Base-by-base conservation (phyloP, 202 grass and related monocot genomes). In the Setaria viridis region DNA sequence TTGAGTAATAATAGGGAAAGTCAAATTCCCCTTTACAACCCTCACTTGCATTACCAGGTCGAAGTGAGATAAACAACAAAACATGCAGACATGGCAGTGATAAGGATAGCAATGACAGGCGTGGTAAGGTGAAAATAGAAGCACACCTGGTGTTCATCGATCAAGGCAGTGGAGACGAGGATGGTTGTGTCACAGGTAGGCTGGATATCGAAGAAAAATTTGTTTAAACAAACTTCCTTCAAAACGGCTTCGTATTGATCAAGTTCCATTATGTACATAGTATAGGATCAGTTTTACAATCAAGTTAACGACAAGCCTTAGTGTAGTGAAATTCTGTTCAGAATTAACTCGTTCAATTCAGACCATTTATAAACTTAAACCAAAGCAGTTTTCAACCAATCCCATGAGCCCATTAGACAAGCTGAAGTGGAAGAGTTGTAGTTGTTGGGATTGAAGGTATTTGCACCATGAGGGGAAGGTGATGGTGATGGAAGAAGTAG, bases 401-500 rank as follows among this genome's bases (percentile, higher is more conserved):
- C 71, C 16, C 48, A 74, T 54, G 25, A 34, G 48, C 71, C 14
- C 6, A 50, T 21, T 25, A 70, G 4, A 55, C 1, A 39, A 12
- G 72, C 32, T 13, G 9, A 56, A 56, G 16, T 39, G 15, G 30
- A 75, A 39, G 32, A 19, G 9, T 39, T 75, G 33, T 17, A 37
- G 50, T 75, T n/a, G 72, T 54, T 74, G 71, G 30, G 9, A 34
- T 9, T 19, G 30, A 35, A 35, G 30, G 56, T n/a, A 32, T 56
- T 56, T 55, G 51, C 10, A 21, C 17, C 79, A 45, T 45, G 13
- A 59, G 2, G 43, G 65, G n/a, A 6, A 30, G 51, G 14, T 58
- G 20, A 81, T 30, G 53, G 54, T 46, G 67, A 82, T 59, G 6
- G 16, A 33, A 51, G 13, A 46, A 45, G 66, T 82, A 16, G n/a